These are phyloP conservation scores for Leccinum ochraceum DNA, from an alignment of 768 basidiomycete species.

Conservation along the genomic window DNA sequence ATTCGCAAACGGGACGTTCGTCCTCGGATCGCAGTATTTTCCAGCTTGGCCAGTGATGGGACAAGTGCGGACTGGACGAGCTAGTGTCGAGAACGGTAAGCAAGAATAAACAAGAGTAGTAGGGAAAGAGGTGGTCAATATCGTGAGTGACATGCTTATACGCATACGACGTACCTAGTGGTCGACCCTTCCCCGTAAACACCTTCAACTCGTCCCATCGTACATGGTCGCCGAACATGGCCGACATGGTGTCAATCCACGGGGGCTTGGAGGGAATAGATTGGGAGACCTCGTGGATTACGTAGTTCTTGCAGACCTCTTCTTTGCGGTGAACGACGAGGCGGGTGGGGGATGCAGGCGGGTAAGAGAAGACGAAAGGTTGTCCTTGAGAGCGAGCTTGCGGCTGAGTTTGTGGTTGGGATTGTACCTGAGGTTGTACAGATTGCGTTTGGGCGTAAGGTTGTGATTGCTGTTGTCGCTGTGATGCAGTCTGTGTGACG, in stretches of 20 bases:
- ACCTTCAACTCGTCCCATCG: slow-evolving; percentile 76
- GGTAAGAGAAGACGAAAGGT: slow-evolving; percentile 12
- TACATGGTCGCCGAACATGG: slow-evolving; percentile 84
- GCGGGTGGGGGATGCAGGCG: slow-evolving; percentile 11
- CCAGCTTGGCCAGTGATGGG: slow-evolving; percentile 79
- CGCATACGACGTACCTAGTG: slow-evolving; percentile 47
- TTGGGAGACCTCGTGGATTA: slow-evolving; percentile 64
- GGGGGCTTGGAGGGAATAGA: slow-evolving; percentile 46
- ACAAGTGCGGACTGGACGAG: slow-evolving; percentile 65
- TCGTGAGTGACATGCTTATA: background rate
- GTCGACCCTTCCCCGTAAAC: slow-evolving; percentile 64
- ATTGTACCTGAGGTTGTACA: background rate
- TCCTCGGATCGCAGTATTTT: slow-evolving; percentile 77
- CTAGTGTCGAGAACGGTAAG: slow-evolving; percentile 24
- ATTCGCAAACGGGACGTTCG: slow-evolving; percentile 78
- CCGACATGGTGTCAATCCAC: slow-evolving; percentile 75
- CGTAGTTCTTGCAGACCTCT: slow-evolving; percentile 64
- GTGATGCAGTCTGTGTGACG: background rate
- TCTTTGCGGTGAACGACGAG: slow-evolving; percentile 40
- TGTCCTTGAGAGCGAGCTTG: background rate
- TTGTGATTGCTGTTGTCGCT: slow-evolving; percentile 5
- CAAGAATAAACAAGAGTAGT: background rate
- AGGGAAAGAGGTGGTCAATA: background rate
- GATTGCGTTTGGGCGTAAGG: background rate
- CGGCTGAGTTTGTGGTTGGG: background rate